A percentile compares a stretch with the other conserved stretches of the same genome.
Evolutionary conservation across 2,329 filamentous ascomycete species (phyloP).

Genomic region (Phaeosphaeria sp.): DNA sequence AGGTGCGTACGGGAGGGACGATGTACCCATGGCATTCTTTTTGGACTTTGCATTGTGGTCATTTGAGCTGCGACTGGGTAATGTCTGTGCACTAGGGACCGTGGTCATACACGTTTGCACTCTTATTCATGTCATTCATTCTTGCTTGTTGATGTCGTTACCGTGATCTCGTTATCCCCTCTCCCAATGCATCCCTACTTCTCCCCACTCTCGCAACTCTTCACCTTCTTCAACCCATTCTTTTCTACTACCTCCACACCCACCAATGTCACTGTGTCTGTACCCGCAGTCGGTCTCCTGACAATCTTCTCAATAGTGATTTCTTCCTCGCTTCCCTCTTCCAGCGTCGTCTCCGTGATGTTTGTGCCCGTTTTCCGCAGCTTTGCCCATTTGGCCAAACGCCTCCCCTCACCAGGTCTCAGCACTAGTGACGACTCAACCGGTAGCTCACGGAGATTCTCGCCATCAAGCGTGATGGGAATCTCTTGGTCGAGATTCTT

Average conservation of each 20-base stretch:
- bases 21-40: too few relatives aligned
- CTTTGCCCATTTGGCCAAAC: neutral
- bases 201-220: neutral
- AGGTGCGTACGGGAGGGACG: too few relatives aligned
- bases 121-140: neutral
- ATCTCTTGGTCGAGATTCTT: conserved; percentile 5
- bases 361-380: neutral
- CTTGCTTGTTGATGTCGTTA: neutral
- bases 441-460: conserved; percentile 2
- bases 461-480: neutral
- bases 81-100: too few relatives aligned
- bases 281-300: conserved; percentile 1
- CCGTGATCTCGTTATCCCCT: neutral
- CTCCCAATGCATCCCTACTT: neutral
- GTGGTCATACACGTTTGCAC: too few relatives aligned
- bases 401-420: neutral
- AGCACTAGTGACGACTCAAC: conserved; percentile 2
- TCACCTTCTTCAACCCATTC: neutral
- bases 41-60: too few relatives aligned
- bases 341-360: neutral
- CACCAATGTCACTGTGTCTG: conserved; percentile 4
- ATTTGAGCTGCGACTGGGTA: too few relatives aligned
- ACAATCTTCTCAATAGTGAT: neutral
- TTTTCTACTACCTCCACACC: conserved; percentile 1
- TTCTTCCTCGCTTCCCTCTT: neutral